phyloP scores from a whole-genome alignment of 2,329 filamentous ascomycete genomes.

The Pyricularia sp. region DNA sequence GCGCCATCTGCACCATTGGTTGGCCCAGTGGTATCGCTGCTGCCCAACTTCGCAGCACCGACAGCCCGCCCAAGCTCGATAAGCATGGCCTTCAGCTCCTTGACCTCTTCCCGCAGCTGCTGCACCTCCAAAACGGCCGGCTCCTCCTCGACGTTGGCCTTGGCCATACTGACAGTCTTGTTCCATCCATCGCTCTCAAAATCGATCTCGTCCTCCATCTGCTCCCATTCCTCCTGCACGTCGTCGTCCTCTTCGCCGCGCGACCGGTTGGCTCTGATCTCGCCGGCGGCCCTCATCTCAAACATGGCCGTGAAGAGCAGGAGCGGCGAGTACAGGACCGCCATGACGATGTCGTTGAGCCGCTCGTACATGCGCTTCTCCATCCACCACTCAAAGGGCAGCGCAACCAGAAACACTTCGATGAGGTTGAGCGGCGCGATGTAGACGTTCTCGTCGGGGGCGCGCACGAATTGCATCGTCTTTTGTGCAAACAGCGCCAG shows the following conservation, averaged over 20 bases:
- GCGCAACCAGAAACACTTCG: constrained; percentile 68
- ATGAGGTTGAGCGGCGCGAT: constrained; percentile 93
- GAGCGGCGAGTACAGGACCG: constrained; percentile 71
- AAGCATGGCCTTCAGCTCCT: constrained; percentile 43
- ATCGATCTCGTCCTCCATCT: constrained; percentile 61
- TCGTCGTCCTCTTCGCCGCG: constrained; percentile 87
- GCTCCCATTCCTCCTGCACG: constrained; percentile 86
- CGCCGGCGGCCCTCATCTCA: constrained; percentile 56
- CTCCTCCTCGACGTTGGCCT: constrained; percentile 76
- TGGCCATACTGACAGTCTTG: constrained; percentile 66
- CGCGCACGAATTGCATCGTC: constrained; percentile 93
- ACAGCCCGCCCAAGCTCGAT: constrained; percentile 16
- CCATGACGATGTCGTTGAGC: constrained; percentile 68
- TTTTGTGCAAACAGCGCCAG: constrained; percentile 88
- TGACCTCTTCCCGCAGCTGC: constrained; percentile 48
- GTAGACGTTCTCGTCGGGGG: constrained; percentile 96
- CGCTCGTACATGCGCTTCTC: constrained; percentile 61
- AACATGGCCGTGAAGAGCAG: constrained; percentile 68
- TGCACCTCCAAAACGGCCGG: constrained; percentile 61
- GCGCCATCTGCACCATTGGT: background rate
- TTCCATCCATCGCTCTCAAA: constrained; percentile 80
- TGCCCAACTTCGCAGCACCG: background rate
- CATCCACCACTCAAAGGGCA: constrained; percentile 96
- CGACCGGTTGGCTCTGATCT: constrained; percentile 63
- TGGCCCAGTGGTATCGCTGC: background rate